Base-by-base conservation (phyloP, 2,329 filamentous ascomycete species). In the Aspergillus novofumigatus region DNA sequence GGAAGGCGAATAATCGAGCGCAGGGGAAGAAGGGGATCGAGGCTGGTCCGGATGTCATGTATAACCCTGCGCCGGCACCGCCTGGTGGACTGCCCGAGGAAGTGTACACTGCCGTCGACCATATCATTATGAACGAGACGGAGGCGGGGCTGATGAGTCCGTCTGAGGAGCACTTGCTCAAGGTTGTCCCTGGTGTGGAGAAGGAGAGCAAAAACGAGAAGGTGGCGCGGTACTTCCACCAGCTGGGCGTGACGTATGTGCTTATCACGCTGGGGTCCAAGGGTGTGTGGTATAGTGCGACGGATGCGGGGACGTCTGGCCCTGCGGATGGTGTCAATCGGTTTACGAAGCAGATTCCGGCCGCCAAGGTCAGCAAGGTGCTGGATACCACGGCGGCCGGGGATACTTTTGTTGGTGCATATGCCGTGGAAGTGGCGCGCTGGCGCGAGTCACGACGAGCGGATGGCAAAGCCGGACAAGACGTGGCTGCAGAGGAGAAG, bases 311-410 rank as follows among this genome's bases (percentile, higher is more conserved):
- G 28, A 78, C 77, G 53, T 80, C 78, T 1, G 70, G 72, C 3
- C 70, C 71, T 7, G 67, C 71, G 42, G 66, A 73, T 42, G 57
- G 62, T 10, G 58, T 61, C 10, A 59, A 58, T 9, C 65, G 71
- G n/a, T 72, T 69, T 44, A 69, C 67, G 23, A 70, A 70, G 49
- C 65, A 72, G 56, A 74, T 92, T 1, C 77, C 79, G 4, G 91
- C 90, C 0, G 81, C 84, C 60, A 88, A 89, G 73, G 88, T 91
- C 20, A 76, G 72, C 3, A 76, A 82, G 56, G 93, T 97, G 1
- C 85, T 97, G 4, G 93, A 97, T 72, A 97, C 93, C 1, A 97
- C 93, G 7, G 93, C 89, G 1, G 94, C 94, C 4, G 93, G 93
- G 0, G 93, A 97, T 72, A 97, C 93, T 0, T 97, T 97, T 76